Percentiles rank a stretch among this genome's conserved stretches.
These are phyloP conservation scores for Tephrocybe sp. DNA, from an alignment of 768 basidiomycete genomes.

Conservation along the genomic window DNA sequence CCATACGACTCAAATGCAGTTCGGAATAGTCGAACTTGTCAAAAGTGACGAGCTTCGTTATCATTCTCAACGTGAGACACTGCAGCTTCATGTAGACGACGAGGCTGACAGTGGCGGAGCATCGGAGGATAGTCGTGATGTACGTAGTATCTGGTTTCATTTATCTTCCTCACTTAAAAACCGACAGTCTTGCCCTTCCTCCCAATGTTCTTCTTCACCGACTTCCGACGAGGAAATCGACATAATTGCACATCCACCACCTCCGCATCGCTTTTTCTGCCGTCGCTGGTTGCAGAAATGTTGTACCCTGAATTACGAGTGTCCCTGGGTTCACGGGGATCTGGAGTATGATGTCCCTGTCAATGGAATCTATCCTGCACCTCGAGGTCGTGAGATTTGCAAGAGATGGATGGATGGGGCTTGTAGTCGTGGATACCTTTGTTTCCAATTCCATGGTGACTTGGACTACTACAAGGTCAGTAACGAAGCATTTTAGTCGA, in stretches of 20 bases:
- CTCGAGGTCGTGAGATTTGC: neutral
- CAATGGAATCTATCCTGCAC: slow-evolving; percentile 6
- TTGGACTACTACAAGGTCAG: slow-evolving; percentile 9
- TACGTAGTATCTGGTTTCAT: neutral
- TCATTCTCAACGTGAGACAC: slow-evolving; percentile 1
- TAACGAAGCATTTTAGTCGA: neutral
- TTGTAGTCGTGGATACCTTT: slow-evolving; percentile 9
- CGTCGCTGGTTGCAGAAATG: slow-evolving; percentile 14
- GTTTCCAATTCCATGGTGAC: slow-evolving; percentile 5
- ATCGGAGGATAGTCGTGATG: slow-evolving; percentile 9
- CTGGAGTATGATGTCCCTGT: slow-evolving; percentile 15
- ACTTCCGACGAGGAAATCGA: slow-evolving; percentile 3
- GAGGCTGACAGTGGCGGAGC: slow-evolving; percentile 3
- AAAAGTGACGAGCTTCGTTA: slow-evolving; percentile 1
- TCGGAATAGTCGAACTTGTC: no score
- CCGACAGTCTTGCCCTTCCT: slow-evolving; percentile 4
- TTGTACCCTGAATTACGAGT: slow-evolving; percentile 21
- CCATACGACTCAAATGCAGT: no score
- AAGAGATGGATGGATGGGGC: neutral
- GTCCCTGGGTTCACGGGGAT: slow-evolving; percentile 17
- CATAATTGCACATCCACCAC: slow-evolving; percentile 6
- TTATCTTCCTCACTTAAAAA: neutral
- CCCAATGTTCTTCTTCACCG: slow-evolving; percentile 8
- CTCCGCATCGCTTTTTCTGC: slow-evolving; percentile 7
- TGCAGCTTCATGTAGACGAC: neutral